A percentile compares a stretch with the other conserved stretches of the same genome.
These are phyloP conservation scores for Chaetomiaceae sp. DNA, from an alignment of 2,329 filamentous ascomycete genomes.

Conservation along the genomic window DNA sequence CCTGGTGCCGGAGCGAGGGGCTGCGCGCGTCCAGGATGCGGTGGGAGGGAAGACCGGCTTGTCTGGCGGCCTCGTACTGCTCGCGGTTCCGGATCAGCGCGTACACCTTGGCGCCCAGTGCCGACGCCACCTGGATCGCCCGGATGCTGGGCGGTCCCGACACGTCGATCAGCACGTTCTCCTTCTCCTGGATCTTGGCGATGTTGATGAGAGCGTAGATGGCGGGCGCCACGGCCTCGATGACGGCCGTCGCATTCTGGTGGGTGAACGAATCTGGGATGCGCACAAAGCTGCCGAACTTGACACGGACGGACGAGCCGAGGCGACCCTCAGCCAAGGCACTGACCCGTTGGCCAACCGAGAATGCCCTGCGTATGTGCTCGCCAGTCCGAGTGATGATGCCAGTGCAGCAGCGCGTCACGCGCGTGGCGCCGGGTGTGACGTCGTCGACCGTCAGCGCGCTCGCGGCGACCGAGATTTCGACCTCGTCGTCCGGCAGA, in stretches of 20 bases:
- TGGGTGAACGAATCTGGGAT: conserved; percentile 14
- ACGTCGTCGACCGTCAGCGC: conserved; percentile 21
- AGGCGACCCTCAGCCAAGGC: conserved; percentile 20
- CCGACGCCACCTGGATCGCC: conserved; percentile 16
- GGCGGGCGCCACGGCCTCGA: conserved; percentile 15
- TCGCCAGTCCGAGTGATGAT: conserved; percentile 22
- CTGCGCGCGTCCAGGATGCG: conserved; percentile 17
- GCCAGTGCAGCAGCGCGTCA: conserved; percentile 20
- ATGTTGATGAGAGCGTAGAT: conserved; percentile 19
- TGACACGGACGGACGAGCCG: conserved; percentile 18
- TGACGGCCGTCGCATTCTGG: conserved; percentile 19
- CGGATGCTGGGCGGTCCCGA: conserved; percentile 19
- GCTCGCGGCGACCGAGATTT: conserved; percentile 22
- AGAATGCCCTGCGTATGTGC: conserved; percentile 11
- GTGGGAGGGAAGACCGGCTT: conserved; percentile 10
- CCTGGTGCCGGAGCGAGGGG: conserved; percentile 18
- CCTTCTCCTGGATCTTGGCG: conserved; percentile 16
- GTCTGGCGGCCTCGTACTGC: conserved; percentile 10
- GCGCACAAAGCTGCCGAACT: conserved; percentile 15
- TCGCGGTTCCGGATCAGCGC: conserved; percentile 16
- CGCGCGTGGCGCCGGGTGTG: neutral
- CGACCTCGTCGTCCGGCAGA: conserved; percentile 23
- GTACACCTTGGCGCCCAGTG: conserved; percentile 15
- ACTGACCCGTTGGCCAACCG: conserved; percentile 17
- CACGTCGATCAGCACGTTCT: conserved; percentile 22